Percentiles rank a stretch among this genome's conserved stretches.
Evolutionary conservation across 352 stramenopile genomes (phyloP).

Genomic region (Globisporangium rhizosaccharum): DNA sequence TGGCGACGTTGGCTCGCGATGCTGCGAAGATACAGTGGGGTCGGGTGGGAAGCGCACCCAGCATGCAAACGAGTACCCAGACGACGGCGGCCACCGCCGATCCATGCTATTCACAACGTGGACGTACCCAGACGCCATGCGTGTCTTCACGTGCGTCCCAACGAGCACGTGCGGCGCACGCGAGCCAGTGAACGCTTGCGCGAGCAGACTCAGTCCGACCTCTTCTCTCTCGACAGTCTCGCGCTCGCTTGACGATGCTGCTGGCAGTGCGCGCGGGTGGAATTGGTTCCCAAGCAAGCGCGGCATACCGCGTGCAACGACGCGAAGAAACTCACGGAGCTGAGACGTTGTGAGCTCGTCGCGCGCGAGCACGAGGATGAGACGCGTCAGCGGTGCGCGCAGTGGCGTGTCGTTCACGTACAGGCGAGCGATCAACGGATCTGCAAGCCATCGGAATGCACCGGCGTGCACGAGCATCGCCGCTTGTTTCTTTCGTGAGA

Average conservation of each 20-base stretch:
- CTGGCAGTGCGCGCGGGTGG: background rate
- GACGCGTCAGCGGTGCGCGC: conserved; percentile 24
- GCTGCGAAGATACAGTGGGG: background rate
- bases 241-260: background rate
- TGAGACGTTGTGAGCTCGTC: conserved; percentile 46
- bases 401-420: conserved; percentile 31
- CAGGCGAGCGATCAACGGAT: conserved; percentile 29
- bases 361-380: conserved; percentile 38
- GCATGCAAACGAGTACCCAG: conserved; percentile 72
- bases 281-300: conserved; percentile 24
- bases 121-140: conserved; percentile 54
- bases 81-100: conserved; percentile 59
- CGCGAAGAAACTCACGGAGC: conserved; percentile 43
- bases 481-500: conserved; percentile 48
- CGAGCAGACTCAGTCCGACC: conserved; percentile 41
- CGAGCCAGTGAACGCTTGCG: conserved; percentile 30
- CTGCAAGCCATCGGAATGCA: conserved; percentile 47
- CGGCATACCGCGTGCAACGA: conserved; percentile 54
- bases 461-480: conserved; percentile 43
- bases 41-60: conserved; percentile 54
- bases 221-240: conserved; percentile 14
- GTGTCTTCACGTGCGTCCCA: conserved; percentile 39
- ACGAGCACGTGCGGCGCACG: conserved; percentile 48
- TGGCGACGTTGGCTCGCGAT: background rate
- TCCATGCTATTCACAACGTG: conserved; percentile 59